Conservation (phyloP, 768 basidiomycete species). For the Lentinula lateritia region DNA sequence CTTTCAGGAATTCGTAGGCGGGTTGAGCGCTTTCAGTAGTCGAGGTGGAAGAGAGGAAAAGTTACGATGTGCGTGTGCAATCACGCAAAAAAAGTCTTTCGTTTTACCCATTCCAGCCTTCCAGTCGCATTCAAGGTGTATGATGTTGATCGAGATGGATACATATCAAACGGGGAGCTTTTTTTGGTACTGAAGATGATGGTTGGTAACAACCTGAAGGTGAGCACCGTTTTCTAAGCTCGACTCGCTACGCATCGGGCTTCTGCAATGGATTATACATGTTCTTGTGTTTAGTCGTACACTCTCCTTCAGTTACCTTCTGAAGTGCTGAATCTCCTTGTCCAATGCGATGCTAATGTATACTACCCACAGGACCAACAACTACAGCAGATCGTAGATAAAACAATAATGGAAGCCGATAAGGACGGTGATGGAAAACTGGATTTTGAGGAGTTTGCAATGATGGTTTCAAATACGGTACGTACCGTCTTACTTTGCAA, state of each 20-base stretch:
- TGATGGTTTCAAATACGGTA: conserved; percentile 96
- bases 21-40: conserved; percentile 95
- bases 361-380: conserved; percentile 73
- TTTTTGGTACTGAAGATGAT: conserved; percentile 99
- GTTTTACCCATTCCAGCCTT: conserved; percentile 4
- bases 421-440: conserved; percentile 97
- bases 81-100: not conserved
- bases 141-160: conserved; percentile 97
- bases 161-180: conserved; percentile 96
- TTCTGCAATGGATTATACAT: not conserved
- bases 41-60: conserved; percentile 97
- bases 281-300: too few species aligned
- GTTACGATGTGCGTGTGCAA: conserved; percentile 67
- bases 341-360: not conserved
- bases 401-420: conserved; percentile 99
- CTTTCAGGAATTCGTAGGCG: conserved; percentile 98
- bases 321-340: not conserved
- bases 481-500: conserved; percentile 17
- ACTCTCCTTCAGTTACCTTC: not conserved
- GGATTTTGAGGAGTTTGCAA: conserved; percentile 93
- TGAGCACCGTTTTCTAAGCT: conserved; percentile 21
- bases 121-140: conserved; percentile 99
- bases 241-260: not conserved
- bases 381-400: conserved; percentile 98
- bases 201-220: conserved; percentile 99